These are phyloP conservation scores for Parafenestella ontariensis DNA, from an alignment of 2,329 filamentous ascomycete genomes.

Conservation along the genomic window DNA sequence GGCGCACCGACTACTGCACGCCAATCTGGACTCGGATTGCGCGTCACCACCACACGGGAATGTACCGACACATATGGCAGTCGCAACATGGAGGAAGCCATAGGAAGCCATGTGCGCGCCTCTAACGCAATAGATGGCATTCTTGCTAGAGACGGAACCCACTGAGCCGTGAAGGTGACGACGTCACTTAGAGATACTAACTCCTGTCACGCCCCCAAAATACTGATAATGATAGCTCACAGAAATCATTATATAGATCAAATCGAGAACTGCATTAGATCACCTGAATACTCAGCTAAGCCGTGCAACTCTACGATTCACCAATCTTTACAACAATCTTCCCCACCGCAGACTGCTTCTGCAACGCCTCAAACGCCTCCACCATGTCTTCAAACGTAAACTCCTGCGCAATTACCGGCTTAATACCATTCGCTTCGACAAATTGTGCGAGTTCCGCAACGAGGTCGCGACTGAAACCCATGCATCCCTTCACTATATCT, in stretches of 20 bases:
- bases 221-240: no score
- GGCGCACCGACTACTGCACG: slow-evolving; percentile 9
- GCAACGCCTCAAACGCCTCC: slow-evolving; percentile 26
- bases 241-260: no score
- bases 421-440: slow-evolving; percentile 24
- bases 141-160: not conserved
- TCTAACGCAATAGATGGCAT: not conserved
- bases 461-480: slow-evolving; percentile 22
- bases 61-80: not conserved
- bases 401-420: slow-evolving; percentile 26
- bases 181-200: no score
- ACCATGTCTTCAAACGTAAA: slow-evolving; percentile 23
- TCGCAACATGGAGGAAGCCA: not conserved
- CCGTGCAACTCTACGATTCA: not conserved
- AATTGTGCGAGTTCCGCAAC: slow-evolving; percentile 27
- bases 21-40: not conserved
- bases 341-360: slow-evolving; percentile 25
- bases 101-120: not conserved
- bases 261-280: not conserved
- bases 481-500: slow-evolving; percentile 26
- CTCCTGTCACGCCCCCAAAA: no score
- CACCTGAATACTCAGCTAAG: no score
- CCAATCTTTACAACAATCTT: slow-evolving; percentile 32
- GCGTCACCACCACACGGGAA: not conserved
- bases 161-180: not conserved